phyloP scores from a whole-genome alignment of 192 early-diverging fungal genomes.

The Backusella psychrophila region DNA sequence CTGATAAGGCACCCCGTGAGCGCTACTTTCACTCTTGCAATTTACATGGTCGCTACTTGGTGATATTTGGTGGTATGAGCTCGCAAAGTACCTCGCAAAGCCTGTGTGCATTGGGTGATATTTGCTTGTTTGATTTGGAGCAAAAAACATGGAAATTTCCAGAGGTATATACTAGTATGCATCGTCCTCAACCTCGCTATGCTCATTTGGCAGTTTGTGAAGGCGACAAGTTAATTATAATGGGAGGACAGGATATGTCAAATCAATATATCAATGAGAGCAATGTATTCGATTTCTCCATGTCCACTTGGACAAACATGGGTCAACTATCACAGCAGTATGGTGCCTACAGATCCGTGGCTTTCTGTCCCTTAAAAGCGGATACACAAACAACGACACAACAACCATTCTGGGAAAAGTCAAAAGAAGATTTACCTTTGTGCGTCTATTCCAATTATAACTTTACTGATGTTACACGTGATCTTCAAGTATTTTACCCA shows the following conservation, averaged over 20 bases:
- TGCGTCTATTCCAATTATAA: conserved; percentile 80
- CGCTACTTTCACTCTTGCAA: conserved; percentile 79
- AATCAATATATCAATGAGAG: conserved; percentile 77
- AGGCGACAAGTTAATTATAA: conserved; percentile 58
- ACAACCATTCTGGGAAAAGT: conserved; percentile 36
- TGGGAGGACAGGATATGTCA: conserved; percentile 74
- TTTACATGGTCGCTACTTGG: conserved; percentile 58
- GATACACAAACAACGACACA: not conserved
- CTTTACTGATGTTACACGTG: conserved; percentile 72
- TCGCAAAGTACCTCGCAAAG: conserved; percentile 48
- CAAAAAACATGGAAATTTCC: conserved; percentile 55
- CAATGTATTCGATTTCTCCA: conserved; percentile 68
- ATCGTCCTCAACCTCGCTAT: conserved; percentile 64
- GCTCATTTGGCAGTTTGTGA: conserved; percentile 69
- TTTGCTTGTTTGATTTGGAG: conserved; percentile 64
- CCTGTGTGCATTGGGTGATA: conserved; percentile 60
- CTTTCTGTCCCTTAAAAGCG: conserved; percentile 46
- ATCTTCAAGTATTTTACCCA: conserved; percentile 60
- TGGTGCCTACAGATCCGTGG: conserved; percentile 75
- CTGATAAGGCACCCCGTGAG: conserved; percentile 44
- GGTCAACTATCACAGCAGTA: conserved; percentile 65
- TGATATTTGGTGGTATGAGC: conserved; percentile 80
- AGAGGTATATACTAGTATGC: conserved; percentile 38
- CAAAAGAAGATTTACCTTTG: conserved; percentile 39
- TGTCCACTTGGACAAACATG: conserved; percentile 57